Base-by-base conservation (phyloP, 2,329 filamentous ascomycete genomes). In the Arthrinium puccinioides region DNA sequence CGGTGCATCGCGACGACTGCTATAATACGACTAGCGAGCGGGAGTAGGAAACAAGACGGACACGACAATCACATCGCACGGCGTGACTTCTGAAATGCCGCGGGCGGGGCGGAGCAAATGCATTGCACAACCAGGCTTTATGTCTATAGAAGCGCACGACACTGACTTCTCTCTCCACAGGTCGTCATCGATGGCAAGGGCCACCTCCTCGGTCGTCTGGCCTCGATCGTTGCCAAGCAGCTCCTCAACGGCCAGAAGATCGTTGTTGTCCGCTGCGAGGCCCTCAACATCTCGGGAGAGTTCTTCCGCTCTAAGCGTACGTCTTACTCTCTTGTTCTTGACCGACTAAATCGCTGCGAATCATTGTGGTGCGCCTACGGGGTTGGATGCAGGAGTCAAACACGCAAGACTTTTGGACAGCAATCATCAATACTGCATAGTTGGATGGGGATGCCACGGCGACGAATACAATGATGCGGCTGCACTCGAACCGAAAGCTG, bases 231-330 rank as follows among this genome's bases (percentile, higher is more conserved):
- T 64, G 90, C 90, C 69, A 97, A 97, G 85, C 90, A 97, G 79
- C 83, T 97, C 64, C 86, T 97, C 60, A 94, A 83, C 72, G 90
- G 90, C 68, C 90, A 97, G 79, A 97, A 97, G 85, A 94, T 98
- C 67, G 90, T 97, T 62, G 77, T 98, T 59, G 92, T 98, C 68
- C 87, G 92, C 79, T 94, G 86, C 74, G 92, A 98, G 77, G 88
- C 87, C 61, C 82, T 98, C 70, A 98, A 98, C 84, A 98, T 98
- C 81, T 98, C 92, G 57, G 92, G 92, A 76, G 92, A 97, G 79
- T 98, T 98, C 87, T 98, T 98, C 86, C 88, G 92, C 71, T 83
- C 90, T 58, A 98, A 98, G 85, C 85, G 92, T 98, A 95, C 72
- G 90, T 95, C 62, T 50, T 49, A 51, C 46, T 40, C 32, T 34